These are phyloP conservation scores for Wallacemonas sp. DNA, from an alignment of 208 protist species.

Conservation along the genomic window DNA sequence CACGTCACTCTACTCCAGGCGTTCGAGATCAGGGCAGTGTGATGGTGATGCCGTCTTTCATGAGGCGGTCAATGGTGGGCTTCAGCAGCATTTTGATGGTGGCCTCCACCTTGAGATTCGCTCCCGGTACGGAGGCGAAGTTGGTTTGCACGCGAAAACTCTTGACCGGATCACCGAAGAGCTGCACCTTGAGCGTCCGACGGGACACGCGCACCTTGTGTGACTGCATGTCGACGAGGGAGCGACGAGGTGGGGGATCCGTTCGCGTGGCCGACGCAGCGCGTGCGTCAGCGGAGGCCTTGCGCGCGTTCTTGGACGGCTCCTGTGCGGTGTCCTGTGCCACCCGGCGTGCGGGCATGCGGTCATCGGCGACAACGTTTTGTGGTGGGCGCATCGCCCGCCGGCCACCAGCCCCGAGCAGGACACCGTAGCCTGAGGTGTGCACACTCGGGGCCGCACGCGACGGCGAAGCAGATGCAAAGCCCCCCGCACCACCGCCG, in stretches of 20 bases:
- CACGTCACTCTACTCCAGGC: not conserved
- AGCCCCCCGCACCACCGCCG: not conserved
- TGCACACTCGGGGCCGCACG: not conserved
- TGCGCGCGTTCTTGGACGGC: not conserved
- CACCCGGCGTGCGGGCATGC: not conserved
- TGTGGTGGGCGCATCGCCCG: slow-evolving; percentile 76
- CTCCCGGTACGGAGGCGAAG: slow-evolving; percentile 71
- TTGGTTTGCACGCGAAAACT: slow-evolving; percentile 78
- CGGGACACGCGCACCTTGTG: slow-evolving; percentile 50
- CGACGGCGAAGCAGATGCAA: not conserved
- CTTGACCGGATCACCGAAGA: slow-evolving; percentile 88
- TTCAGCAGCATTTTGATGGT: slow-evolving; percentile 75
- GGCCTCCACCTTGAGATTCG: slow-evolving; percentile 76
- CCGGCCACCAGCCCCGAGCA: slow-evolving; percentile 73
- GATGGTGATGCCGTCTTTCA: slow-evolving; percentile 76
- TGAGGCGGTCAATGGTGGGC: slow-evolving; percentile 77
- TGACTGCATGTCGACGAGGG: slow-evolving; percentile 52
- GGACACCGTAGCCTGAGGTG: slow-evolving; percentile 67
- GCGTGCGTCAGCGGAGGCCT: not conserved
- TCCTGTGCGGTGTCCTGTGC: slow-evolving; percentile 11
- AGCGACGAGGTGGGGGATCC: slow-evolving; percentile 20
- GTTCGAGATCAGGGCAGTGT: not conserved
- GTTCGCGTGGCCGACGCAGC: not conserved
- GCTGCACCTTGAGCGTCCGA: slow-evolving; percentile 70
- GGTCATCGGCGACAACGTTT: slow-evolving; percentile 17